phyloP scores from a whole-genome alignment of 2,329 filamentous ascomycete genomes.

The Thielaviopsis euricoi region DNA sequence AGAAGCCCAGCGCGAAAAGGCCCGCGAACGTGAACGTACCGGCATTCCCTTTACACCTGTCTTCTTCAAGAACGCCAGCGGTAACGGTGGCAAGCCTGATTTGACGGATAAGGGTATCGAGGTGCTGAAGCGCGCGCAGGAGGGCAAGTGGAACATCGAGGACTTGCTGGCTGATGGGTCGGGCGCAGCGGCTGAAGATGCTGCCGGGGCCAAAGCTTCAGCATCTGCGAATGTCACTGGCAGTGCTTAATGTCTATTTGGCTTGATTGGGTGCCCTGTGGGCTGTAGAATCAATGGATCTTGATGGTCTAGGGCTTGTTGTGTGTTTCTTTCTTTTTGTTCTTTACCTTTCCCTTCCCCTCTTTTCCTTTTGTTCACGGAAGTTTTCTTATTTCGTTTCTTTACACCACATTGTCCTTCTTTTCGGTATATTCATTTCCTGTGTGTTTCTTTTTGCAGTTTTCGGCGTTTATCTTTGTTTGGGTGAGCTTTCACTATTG shows the following conservation, averaged over 20 bases:
- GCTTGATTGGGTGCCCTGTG: background rate
- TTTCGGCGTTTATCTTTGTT: background rate
- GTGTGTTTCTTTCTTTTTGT: background rate
- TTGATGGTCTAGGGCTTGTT: background rate
- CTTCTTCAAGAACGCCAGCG: slow-evolving; percentile 56
- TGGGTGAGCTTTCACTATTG: background rate
- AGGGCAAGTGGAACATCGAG: slow-evolving; percentile 33
- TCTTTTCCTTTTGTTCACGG: background rate
- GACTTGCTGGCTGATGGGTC: slow-evolving; percentile 22
- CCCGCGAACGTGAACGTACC: slow-evolving; percentile 56
- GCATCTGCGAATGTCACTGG: background rate
- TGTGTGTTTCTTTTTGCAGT: background rate
- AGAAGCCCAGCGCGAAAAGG: slow-evolving; percentile 73
- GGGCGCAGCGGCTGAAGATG: slow-evolving; percentile 6
- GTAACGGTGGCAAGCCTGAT: slow-evolving; percentile 38
- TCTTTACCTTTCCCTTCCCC: background rate
- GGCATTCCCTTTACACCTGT: slow-evolving; percentile 64
- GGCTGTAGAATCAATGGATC: background rate
- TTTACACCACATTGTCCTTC: background rate
- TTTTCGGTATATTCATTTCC: background rate
- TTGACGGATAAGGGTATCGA: slow-evolving; percentile 36
- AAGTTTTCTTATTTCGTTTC: background rate
- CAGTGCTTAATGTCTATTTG: background rate
- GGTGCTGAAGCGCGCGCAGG: slow-evolving; percentile 35
- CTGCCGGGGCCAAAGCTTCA: slow-evolving; percentile 2